Conservation (phyloP, 2,329 filamentous ascomycete species). For the Chaetomium sp. region DNA sequence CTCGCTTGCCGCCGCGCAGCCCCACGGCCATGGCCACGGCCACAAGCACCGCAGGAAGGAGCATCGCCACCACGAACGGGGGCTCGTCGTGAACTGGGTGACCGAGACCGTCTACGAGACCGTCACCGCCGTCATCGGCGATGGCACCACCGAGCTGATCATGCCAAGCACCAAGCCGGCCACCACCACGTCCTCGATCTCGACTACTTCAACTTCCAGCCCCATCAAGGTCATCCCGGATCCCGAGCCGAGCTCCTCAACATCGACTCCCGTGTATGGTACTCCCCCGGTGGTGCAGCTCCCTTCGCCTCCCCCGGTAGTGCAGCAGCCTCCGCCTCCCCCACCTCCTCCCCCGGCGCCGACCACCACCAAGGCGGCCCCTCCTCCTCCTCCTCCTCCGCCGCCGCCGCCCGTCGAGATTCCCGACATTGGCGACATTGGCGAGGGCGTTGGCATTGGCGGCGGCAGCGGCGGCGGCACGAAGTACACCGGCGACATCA, state of each 20-base stretch:
- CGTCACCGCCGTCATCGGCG: slow-evolving; percentile 53
- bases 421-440: too few species aligned
- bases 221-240: slow-evolving; percentile 43
- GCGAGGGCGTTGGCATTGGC: not conserved
- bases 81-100: slow-evolving; percentile 49
- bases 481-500: slow-evolving; percentile 64
- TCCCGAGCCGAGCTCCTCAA: slow-evolving; percentile 24
- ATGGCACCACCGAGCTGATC: slow-evolving; percentile 51
- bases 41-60: slow-evolving; percentile 40
- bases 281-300: too few species aligned
- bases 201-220: slow-evolving; percentile 31
- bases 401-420: slow-evolving; percentile 5
- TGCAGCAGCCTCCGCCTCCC: slow-evolving; percentile 32
- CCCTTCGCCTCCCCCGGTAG: slow-evolving; percentile 13
- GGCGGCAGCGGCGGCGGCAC: slow-evolving; percentile 30
- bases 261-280: slow-evolving; percentile 29
- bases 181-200: slow-evolving; percentile 33
- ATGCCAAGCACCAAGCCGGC: slow-evolving; percentile 37
- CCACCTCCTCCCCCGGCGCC: not conserved
- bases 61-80: slow-evolving; percentile 45
- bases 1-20: slow-evolving; percentile 53
- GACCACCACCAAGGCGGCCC: slow-evolving; percentile 2
- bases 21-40: slow-evolving; percentile 45
- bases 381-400: slow-evolving; percentile 1
- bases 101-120: slow-evolving; percentile 55